Evolutionary conservation across 225 moss, liverwort and hornwort genomes (phyloP).

Genomic region (Lunularia cruciata): DNA sequence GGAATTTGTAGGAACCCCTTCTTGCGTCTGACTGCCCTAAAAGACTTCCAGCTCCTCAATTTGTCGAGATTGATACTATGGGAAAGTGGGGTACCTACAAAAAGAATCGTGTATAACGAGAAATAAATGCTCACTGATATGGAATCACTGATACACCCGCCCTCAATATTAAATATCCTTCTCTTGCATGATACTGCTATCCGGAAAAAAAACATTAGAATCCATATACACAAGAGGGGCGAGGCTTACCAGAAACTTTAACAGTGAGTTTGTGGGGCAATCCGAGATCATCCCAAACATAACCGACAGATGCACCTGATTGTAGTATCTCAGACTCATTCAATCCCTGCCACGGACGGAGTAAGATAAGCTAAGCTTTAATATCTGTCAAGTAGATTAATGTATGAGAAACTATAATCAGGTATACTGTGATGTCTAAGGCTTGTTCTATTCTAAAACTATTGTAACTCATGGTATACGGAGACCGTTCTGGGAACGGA

Average conservation of each 20-base stretch:
- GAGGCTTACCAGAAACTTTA: constrained; percentile 49
- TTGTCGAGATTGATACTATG: constrained; percentile 91
- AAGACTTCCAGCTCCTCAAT: constrained; percentile 87
- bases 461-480: no score
- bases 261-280: constrained; percentile 72
- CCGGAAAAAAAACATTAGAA: background rate
- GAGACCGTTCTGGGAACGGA: no score
- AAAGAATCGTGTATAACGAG: no score
- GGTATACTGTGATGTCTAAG: no score
- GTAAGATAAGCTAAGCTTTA: no score
- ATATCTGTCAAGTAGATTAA: no score
- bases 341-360: constrained; percentile 49
- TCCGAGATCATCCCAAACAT: constrained; percentile 92
- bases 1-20: constrained; percentile 69
- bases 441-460: background rate
- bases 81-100: constrained; percentile 60
- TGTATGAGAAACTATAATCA: no score
- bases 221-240: no score
- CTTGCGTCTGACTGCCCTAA: constrained; percentile 59
- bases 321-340: constrained; percentile 75
- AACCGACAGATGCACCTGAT: constrained; percentile 73
- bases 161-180: no score
- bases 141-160: no score
- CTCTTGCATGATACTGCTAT: background rate
- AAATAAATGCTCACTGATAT: no score